These are phyloP conservation scores for Globisporangium middletonii DNA, from an alignment of 352 stramenopile genomes.

Conservation along the genomic window DNA sequence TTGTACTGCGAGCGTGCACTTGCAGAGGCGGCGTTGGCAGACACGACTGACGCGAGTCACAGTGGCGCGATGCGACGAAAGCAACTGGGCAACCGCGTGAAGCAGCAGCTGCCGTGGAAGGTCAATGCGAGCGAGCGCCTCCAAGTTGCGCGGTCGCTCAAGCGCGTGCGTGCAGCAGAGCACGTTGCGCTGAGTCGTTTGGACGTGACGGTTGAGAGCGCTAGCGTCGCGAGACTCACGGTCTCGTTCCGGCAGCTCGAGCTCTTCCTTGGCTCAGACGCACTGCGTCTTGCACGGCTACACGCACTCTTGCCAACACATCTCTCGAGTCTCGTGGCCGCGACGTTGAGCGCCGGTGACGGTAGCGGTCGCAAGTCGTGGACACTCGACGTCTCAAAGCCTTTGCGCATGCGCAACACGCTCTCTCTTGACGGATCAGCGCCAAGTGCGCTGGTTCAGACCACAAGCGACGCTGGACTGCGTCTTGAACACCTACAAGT, in stretches of 20 bases:
- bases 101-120: slow-evolving; percentile 58
- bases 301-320: not conserved
- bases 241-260: slow-evolving; percentile 10
- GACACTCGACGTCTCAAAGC: slow-evolving; percentile 5
- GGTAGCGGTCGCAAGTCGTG: not conserved
- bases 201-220: not conserved
- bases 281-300: not conserved
- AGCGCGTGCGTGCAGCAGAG: slow-evolving; percentile 18
- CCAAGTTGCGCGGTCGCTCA: slow-evolving; percentile 26
- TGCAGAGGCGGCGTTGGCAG: not conserved
- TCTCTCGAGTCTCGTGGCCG: not conserved
- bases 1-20: not conserved
- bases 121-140: slow-evolving; percentile 43
- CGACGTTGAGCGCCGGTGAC: not conserved
- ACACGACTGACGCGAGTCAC: not conserved
- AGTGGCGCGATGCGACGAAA: not conserved
- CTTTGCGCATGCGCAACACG: slow-evolving; percentile 6
- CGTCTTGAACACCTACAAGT: slow-evolving; percentile 30
- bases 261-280: slow-evolving; percentile 5
- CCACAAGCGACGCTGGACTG: slow-evolving; percentile 4
- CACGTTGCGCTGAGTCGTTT: slow-evolving; percentile 1
- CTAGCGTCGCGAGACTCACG: not conserved
- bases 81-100: slow-evolving; percentile 5
- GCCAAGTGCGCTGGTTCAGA: not conserved
- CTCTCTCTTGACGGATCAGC: not conserved